These are phyloP conservation scores for Euphorbia peplus DNA, from an alignment of 345 rosid genomes.

Conservation along the genomic window DNA sequence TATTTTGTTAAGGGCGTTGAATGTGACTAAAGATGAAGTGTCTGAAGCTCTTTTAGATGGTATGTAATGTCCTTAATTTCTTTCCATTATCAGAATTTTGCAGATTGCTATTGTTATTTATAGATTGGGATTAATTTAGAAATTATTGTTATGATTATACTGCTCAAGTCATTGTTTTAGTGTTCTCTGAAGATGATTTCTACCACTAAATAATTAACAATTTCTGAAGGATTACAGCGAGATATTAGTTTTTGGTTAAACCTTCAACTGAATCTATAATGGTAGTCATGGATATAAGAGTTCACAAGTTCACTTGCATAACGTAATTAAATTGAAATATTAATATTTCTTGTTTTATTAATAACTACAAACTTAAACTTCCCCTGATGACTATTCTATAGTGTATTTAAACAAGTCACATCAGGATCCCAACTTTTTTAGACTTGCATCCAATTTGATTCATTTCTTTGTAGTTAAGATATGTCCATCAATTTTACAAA, in stretches of 20 bases:
- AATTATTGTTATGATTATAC: constrained; percentile 17
- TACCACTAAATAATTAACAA: not conserved
- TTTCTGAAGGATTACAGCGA: not conserved
- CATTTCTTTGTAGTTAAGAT: not conserved
- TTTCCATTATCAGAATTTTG: constrained; percentile 3
- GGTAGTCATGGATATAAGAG: not conserved
- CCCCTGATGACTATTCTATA: not conserved
- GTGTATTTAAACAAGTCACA: not conserved
- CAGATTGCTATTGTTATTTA: not conserved
- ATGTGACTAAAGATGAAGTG: constrained; percentile 91
- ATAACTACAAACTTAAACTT: not conserved
- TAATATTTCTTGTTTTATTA: not conserved
- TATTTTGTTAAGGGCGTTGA: constrained; percentile 82
- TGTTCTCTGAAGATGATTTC: not conserved
- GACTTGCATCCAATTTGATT: not conserved
- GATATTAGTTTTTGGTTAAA: not conserved
- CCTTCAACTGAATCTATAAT: not conserved
- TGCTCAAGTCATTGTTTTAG: constrained; percentile 14
- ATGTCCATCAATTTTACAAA: not conserved
- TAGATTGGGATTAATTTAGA: not conserved
- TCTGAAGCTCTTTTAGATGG: constrained; percentile 96
- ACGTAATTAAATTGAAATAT: not conserved
- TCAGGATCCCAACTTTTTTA: not conserved
- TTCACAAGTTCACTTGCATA: not conserved
- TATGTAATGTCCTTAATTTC: constrained; percentile 31